phyloP scores from a whole-genome alignment of 192 early-diverging fungal genomes.

The Entophlyctis luteolus region DNA sequence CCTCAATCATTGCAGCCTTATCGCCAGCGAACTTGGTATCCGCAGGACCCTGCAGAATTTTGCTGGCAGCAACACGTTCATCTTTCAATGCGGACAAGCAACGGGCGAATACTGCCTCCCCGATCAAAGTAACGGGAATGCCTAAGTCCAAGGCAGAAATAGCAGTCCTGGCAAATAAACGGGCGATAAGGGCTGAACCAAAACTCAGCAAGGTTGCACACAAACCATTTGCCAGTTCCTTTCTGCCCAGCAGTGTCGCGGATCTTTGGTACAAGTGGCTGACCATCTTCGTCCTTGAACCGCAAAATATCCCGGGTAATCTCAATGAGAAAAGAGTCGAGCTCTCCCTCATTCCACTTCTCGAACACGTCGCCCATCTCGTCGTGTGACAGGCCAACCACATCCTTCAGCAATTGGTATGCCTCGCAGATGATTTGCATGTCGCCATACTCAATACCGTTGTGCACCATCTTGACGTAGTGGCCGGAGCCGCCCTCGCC shows the following conservation, averaged over 20 bases:
- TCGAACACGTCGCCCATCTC: slow-evolving; percentile 86
- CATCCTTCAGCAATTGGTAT: slow-evolving; percentile 87
- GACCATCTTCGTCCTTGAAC: slow-evolving; percentile 86
- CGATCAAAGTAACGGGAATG: slow-evolving; percentile 93
- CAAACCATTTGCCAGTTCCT: slow-evolving; percentile 21
- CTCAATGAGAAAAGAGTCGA: slow-evolving; percentile 95
- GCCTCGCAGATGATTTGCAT: slow-evolving; percentile 98
- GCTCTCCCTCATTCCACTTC: slow-evolving; percentile 94
- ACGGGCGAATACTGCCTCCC: slow-evolving; percentile 96
- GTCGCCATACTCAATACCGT: slow-evolving; percentile 99
- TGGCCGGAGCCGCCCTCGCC: slow-evolving; percentile 91
- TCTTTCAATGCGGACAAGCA: slow-evolving; percentile 94
- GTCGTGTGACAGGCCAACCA: slow-evolving; percentile 73
- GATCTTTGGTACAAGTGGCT: slow-evolving; percentile 87
- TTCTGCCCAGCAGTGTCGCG: slow-evolving; percentile 88
- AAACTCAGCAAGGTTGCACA: slow-evolving; percentile 3
- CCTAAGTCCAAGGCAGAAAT: slow-evolving; percentile 93
- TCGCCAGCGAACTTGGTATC: slow-evolving; percentile 85
- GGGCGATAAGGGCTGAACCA: background rate
- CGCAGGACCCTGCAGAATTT: slow-evolving; percentile 73
- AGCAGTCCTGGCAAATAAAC: slow-evolving; percentile 78
- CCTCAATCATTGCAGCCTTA: slow-evolving; percentile 81
- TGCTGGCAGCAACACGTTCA: slow-evolving; percentile 85
- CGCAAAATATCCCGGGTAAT: slow-evolving; percentile 90
- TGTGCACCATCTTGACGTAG: slow-evolving; percentile 99